Conservation (phyloP, 2,329 filamentous ascomycete species). For the Colletotrichum magnum region DNA sequence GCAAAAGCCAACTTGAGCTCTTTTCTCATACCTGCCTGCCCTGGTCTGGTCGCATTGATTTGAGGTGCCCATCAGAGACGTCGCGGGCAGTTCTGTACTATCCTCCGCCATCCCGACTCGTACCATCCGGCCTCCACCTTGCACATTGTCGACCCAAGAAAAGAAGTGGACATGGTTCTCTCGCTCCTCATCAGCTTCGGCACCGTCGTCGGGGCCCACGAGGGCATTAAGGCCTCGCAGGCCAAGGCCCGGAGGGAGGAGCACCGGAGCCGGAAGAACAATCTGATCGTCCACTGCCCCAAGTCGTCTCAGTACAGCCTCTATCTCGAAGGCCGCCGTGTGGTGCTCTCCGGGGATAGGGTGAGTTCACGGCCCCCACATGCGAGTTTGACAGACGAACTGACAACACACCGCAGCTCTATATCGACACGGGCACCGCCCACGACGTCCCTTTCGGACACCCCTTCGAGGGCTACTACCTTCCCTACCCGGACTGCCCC, state of each 20-base stretch:
- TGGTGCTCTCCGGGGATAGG: constrained; percentile 61
- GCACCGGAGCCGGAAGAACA: constrained; percentile 63
- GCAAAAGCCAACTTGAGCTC: neutral
- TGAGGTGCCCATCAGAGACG: neutral
- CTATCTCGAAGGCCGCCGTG: constrained; percentile 58
- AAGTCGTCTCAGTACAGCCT: constrained; percentile 61
- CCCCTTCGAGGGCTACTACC: constrained; percentile 69
- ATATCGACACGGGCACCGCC: constrained; percentile 59
- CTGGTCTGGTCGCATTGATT: constrained; percentile 5
- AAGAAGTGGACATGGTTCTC: constrained; percentile 43
- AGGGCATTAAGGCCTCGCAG: constrained; percentile 63
- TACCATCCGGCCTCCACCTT: neutral
- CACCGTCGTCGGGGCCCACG: constrained; percentile 60
- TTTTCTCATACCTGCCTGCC: neutral
- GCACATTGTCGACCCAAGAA: neutral
- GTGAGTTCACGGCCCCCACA: constrained; percentile 42
- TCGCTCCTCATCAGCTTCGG: constrained; percentile 56
- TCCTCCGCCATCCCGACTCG: neutral
- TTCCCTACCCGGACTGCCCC: constrained; percentile 68
- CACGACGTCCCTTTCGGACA: constrained; percentile 56
- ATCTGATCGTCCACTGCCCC: constrained; percentile 61
- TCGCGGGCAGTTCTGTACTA: neutral
- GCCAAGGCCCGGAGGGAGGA: constrained; percentile 61
- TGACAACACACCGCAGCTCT: constrained; percentile 51
- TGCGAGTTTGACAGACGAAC: neutral